A percentile compares a stretch with the other conserved stretches of the same genome.
Evolutionary conservation across 257 asterid genomes (phyloP).

Genomic region (Capsicum baccatum): DNA sequence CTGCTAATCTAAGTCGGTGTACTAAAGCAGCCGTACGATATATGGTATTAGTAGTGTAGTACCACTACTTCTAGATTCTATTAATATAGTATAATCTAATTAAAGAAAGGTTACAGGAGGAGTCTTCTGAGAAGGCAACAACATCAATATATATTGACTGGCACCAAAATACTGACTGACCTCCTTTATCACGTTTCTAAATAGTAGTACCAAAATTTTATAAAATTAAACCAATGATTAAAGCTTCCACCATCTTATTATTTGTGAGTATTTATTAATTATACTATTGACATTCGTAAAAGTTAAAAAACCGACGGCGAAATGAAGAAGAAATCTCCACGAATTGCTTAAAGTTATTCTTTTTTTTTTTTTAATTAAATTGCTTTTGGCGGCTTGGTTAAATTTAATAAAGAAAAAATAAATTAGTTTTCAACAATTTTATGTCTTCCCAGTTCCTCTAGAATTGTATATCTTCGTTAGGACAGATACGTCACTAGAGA

Average conservation of each 20-base stretch:
- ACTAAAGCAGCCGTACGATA: too few relatives aligned
- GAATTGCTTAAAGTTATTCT: not conserved
- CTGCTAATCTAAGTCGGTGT: too few relatives aligned
- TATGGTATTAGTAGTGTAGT: not conserved
- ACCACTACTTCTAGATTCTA: not conserved
- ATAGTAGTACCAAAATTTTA: not conserved
- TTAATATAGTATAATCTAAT: not conserved
- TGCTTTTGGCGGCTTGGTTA: not conserved
- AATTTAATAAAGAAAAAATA: not conserved
- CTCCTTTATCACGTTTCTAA: constrained; percentile 22
- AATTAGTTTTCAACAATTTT: not conserved
- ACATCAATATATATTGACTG: not conserved
- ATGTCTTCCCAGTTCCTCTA: not conserved
- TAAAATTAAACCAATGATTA: not conserved
- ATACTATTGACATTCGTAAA: not conserved
- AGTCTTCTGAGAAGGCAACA: not conserved
- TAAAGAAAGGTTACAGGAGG: not conserved
- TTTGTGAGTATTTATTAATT: not conserved
- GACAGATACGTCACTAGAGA: too few relatives aligned
- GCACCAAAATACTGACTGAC: not conserved
- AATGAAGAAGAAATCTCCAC: not conserved
- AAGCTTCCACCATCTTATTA: not conserved
- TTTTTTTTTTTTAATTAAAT: not conserved
- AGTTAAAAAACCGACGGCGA: not conserved
- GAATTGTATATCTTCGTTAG: not conserved